Evolutionary conservation across 2,329 filamentous ascomycete genomes (phyloP).

Genomic region (Ophiostoma pallidulum): DNA sequence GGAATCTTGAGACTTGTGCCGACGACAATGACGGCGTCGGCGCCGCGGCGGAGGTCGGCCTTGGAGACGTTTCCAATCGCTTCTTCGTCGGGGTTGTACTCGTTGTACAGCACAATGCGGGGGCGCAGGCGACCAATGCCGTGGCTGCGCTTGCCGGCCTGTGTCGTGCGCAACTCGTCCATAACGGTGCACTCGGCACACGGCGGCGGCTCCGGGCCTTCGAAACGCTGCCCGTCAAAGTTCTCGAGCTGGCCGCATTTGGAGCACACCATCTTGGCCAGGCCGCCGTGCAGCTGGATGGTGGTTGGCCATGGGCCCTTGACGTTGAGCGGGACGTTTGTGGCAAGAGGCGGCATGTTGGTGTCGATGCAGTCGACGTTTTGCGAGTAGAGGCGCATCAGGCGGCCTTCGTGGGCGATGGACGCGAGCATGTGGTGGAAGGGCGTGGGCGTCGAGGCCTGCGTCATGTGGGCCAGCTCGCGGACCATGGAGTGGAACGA

Average conservation of each 20-base stretch:
- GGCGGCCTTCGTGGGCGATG: conserved; percentile 73
- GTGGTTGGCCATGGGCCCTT: conserved; percentile 92
- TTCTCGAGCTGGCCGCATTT: conserved; percentile 73
- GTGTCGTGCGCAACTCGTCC: conserved; percentile 64
- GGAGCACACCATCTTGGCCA: conserved; percentile 94
- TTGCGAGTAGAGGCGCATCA: conserved; percentile 88
- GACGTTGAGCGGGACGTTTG: conserved; percentile 66
- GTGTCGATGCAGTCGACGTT: conserved; percentile 96
- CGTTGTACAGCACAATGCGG: conserved; percentile 94
- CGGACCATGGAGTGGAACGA: conserved; percentile 96
- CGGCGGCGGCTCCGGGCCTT: conserved; percentile 71
- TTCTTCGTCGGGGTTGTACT: conserved; percentile 92
- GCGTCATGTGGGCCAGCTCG: conserved; percentile 70
- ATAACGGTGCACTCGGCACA: conserved; percentile 66
- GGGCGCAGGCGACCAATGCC: conserved; percentile 84
- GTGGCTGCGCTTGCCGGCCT: conserved; percentile 81
- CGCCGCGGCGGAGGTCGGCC: conserved; percentile 73
- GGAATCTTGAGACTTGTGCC: conserved; percentile 94
- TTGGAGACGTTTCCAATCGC: conserved; percentile 87
- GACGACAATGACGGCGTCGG: conserved; percentile 88
- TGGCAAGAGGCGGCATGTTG: conserved; percentile 66
- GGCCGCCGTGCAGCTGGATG: conserved; percentile 84
- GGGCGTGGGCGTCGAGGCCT: conserved; percentile 66
- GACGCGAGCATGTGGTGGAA: conserved; percentile 94
- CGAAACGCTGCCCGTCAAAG: conserved; percentile 72